phyloP scores from a whole-genome alignment of 129 eudicot species.

The Oenanthe sinensis region DNA sequence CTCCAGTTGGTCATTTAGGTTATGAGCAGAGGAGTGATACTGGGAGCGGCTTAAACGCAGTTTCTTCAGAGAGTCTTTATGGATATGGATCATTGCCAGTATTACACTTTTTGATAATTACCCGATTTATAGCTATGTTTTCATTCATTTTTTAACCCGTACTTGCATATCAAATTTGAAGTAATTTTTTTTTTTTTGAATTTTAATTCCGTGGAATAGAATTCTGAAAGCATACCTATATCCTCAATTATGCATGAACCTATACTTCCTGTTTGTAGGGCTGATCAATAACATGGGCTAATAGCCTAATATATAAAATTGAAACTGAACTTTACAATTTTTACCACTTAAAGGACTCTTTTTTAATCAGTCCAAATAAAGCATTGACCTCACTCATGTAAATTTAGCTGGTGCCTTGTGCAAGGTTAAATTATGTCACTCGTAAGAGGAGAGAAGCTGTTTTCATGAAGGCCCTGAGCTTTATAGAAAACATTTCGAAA shows the following conservation, averaged over 20 bases:
- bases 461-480: not conserved
- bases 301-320: too few species aligned
- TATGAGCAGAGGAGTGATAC: slow-evolving; percentile 67
- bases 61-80: slow-evolving; percentile 39
- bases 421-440: not conserved
- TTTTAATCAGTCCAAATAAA: not conserved
- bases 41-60: slow-evolving; percentile 51
- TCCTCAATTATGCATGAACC: not conserved
- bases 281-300: not conserved
- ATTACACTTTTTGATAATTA: slow-evolving; percentile 16
- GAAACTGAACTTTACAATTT: not conserved
- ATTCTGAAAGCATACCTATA: not conserved
- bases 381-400: not conserved
- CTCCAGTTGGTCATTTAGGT: slow-evolving; percentile 37
- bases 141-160: not conserved
- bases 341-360: not conserved
- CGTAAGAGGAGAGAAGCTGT: not conserved
- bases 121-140: not conserved
- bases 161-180: not conserved
- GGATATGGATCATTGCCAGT: slow-evolving; percentile 71
- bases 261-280: too few species aligned
- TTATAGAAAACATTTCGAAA: not conserved
- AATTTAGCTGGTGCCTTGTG: not conserved
- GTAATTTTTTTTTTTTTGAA: not conserved
- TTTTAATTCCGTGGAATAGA: not conserved